Evolutionary conservation across 2,329 filamentous ascomycete species (phyloP).

Genomic region (Cryphonectria naterciae): DNA sequence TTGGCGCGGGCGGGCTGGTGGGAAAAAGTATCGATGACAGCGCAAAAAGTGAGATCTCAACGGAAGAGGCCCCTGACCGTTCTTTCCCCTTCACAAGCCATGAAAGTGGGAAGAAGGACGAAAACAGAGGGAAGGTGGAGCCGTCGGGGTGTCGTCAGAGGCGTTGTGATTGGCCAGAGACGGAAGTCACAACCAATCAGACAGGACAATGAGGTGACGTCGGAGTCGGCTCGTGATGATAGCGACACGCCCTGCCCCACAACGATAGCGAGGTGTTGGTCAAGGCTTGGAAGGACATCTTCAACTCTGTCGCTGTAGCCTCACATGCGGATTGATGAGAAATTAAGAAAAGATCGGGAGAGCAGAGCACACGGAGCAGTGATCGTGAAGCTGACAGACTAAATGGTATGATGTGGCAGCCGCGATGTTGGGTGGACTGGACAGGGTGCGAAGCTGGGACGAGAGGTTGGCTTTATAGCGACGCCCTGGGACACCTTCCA

Average conservation of each 20-base stretch:
- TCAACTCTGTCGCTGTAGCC: background rate
- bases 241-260: background rate
- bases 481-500: background rate
- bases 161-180: background rate
- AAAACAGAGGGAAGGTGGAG: background rate
- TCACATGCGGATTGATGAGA: background rate
- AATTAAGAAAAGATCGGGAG: background rate
- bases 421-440: background rate
- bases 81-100: background rate
- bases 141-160: background rate
- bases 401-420: background rate
- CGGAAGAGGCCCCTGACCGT: background rate
- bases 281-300: background rate
- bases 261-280: background rate
- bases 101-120: background rate
- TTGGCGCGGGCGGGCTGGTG: background rate
- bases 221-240: background rate
- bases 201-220: background rate
- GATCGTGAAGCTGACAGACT: background rate
- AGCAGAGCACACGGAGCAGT: background rate
- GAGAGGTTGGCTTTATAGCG: background rate
- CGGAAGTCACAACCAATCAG: background rate
- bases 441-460: background rate
- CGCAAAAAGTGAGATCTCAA: constrained; percentile 29
- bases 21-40: constrained; percentile 24